Base-by-base conservation (phyloP, 2,329 filamentous ascomycete genomes). In the Pseudocercospora fuligena region DNA sequence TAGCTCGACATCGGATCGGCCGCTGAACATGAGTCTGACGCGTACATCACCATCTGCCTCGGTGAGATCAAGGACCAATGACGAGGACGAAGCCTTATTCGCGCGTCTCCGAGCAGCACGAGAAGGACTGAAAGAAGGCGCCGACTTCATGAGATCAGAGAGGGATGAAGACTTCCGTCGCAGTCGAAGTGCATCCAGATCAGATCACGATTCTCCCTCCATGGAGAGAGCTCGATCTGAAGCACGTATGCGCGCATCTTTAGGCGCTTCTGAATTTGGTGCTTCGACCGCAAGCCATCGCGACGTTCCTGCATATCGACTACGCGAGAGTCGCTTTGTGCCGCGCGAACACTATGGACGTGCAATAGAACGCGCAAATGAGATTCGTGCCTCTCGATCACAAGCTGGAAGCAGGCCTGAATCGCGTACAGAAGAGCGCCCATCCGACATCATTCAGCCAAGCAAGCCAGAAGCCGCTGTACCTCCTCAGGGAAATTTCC, bases 251-350 rank as follows among this genome's bases (percentile, higher is more conserved):
- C 74, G 73, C 19, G 72, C 70, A 31, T 73, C 74, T 1, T 64
- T 66, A 27, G 54, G 61, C 31, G 43, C 58, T 6, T 61, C 68
- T 9, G 60, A 62, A 8, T 53, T 63, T n/a, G 65, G 64, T 14
- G 54, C 53, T 3, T 61, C 59, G 2, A 36, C 19, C 4, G 31
- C 49, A 12, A 58, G 56, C 46, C 58, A 60, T n/a, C 69, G 65
- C 1, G 72, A 75, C 21, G 72, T 78, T 1, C 78, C 78, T 21
- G 77, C 77, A 21, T 79, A 79, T 64, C 68, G 77, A 21, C 63
- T 76, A 14, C 72, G 78, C 12, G 76, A 79, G 61, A 78, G 76
- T 72, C 74, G 70, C 46, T 79, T 79, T 51, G 76, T 79, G 9
- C 75, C 77, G 5, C 72, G 76, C 9, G 76, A 78, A 61, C 70